A percentile compares a stretch with the other conserved stretches of the same genome.
Conservation (phyloP, 2,329 filamentous ascomycete species). For the Fusarium euwallaceae region DNA sequence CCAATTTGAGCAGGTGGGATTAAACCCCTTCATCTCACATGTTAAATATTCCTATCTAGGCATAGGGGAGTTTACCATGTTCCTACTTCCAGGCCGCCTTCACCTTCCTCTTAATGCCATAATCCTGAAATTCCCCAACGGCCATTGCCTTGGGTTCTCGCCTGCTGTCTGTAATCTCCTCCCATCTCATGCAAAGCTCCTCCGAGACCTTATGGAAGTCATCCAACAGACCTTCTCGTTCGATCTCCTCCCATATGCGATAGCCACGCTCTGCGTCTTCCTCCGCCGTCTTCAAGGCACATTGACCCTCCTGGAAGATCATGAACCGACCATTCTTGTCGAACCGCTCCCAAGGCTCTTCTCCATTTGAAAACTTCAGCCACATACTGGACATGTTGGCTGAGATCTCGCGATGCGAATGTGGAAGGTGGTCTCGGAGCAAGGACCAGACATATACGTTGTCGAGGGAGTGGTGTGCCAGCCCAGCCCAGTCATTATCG, state of each 20-base stretch:
- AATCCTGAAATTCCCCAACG: background rate
- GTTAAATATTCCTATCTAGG: background rate
- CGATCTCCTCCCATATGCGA: background rate
- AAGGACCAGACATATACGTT: slow-evolving; percentile 38
- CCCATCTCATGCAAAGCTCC: slow-evolving; percentile 8
- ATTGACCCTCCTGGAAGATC: background rate
- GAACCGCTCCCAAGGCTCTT: slow-evolving; percentile 11
- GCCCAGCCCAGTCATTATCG: slow-evolving; percentile 38
- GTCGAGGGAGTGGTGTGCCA: slow-evolving; percentile 38
- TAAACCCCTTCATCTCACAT: no score
- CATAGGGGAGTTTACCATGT: background rate
- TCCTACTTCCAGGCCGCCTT: background rate
- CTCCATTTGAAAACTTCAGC: slow-evolving; percentile 5
- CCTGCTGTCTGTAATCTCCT: background rate
- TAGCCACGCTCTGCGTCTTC: background rate
- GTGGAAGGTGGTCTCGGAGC: slow-evolving; percentile 13
- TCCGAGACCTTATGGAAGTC: background rate
- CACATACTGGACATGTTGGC: background rate
- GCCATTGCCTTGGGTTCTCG: background rate
- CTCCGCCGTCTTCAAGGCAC: slow-evolving; percentile 34
- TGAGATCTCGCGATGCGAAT: background rate
- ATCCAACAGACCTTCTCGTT: background rate
- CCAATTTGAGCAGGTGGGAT: no score
- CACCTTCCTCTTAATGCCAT: background rate
- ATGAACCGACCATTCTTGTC: background rate